These are phyloP conservation scores for Osmanthus fragrans DNA, from an alignment of 257 asterid genomes.

Conservation along the genomic window DNA sequence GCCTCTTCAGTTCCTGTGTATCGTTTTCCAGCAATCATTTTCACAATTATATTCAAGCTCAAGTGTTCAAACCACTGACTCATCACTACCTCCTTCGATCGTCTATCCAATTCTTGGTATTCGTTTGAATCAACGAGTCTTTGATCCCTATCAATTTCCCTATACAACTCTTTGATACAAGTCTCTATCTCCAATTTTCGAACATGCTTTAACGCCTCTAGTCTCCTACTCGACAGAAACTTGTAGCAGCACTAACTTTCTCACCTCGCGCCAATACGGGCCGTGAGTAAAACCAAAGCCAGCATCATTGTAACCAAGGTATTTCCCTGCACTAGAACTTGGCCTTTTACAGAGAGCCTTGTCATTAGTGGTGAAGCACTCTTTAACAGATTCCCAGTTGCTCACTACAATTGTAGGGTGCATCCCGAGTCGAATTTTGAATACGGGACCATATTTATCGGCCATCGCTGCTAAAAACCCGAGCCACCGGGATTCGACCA, in stretches of 20 bases:
- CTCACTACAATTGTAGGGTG: constrained; percentile 34
- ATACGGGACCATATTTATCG: constrained; percentile 53
- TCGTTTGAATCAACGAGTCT: neutral
- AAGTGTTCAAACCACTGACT: constrained; percentile 42
- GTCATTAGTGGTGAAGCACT: constrained; percentile 58
- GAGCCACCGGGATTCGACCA: constrained; percentile 16
- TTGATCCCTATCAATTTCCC: neutral
- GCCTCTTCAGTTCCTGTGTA: constrained; percentile 22
- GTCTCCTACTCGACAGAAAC: constrained; percentile 47
- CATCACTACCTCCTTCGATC: constrained; percentile 31
- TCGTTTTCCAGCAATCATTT: constrained; percentile 47
- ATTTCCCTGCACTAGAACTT: constrained; percentile 25
- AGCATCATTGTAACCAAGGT: constrained; percentile 49
- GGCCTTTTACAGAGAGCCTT: constrained; percentile 44
- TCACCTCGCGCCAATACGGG: constrained; percentile 51
- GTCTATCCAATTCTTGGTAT: neutral
- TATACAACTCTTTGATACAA: constrained; percentile 10
- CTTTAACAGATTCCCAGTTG: constrained; percentile 55
- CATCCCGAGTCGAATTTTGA: constrained; percentile 39
- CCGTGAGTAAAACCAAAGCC: constrained; percentile 46
- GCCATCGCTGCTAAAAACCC: constrained; percentile 38
- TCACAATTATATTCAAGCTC: constrained; percentile 36
- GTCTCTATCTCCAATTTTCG: constrained; percentile 31
- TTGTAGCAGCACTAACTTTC: constrained; percentile 44
- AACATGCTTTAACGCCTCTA: constrained; percentile 40